Percentiles rank a stretch among this genome's conserved stretches.
These are phyloP conservation scores for Aspergillus unguis DNA, from an alignment of 2,329 filamentous ascomycete genomes.

Conservation along the genomic window DNA sequence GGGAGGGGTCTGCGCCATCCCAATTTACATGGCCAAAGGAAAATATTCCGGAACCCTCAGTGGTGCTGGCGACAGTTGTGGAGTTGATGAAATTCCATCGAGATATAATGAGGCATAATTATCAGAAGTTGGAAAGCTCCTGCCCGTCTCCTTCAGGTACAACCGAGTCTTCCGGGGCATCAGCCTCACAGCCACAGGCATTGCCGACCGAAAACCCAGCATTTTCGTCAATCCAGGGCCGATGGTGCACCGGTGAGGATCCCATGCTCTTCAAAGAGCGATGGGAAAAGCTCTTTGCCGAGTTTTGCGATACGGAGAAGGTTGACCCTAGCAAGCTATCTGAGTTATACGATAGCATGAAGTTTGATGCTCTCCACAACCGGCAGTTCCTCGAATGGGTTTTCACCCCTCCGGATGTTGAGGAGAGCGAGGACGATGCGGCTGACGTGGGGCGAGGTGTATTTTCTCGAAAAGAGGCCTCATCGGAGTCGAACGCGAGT, in stretches of 20 bases:
- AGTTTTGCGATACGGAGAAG: conserved; percentile 96
- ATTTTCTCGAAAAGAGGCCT: conserved; percentile 19
- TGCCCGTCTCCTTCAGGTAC: conserved; percentile 4
- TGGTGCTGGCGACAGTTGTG: conserved; percentile 87
- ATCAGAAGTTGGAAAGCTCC: conserved; percentile 68
- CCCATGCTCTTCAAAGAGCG: conserved; percentile 90
- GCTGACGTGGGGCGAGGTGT: conserved; percentile 28
- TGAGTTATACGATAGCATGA: conserved; percentile 99
- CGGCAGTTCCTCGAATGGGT: conserved; percentile 96
- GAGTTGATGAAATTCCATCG: conserved; percentile 98
- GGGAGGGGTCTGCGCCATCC: conserved; percentile 88
- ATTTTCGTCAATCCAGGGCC: conserved; percentile 71
- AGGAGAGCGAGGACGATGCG: conserved; percentile 66
- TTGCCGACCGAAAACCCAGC: conserved; percentile 46
- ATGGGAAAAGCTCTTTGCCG: conserved; percentile 96
- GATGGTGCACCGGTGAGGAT: conserved; percentile 97
- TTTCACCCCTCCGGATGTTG: conserved; percentile 78
- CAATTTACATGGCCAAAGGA: conserved; percentile 97
- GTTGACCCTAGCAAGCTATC: conserved; percentile 98
- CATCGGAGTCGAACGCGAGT: conserved; percentile 19
- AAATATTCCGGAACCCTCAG: conserved; percentile 88
- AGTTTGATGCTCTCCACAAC: conserved; percentile 97
- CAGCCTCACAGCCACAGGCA: conserved; percentile 10
- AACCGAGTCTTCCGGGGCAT: neutral
- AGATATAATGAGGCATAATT: conserved; percentile 92